phyloP scores from a whole-genome alignment of 2,329 filamentous ascomycete genomes.

The Thielaviopsis punctulata region DNA sequence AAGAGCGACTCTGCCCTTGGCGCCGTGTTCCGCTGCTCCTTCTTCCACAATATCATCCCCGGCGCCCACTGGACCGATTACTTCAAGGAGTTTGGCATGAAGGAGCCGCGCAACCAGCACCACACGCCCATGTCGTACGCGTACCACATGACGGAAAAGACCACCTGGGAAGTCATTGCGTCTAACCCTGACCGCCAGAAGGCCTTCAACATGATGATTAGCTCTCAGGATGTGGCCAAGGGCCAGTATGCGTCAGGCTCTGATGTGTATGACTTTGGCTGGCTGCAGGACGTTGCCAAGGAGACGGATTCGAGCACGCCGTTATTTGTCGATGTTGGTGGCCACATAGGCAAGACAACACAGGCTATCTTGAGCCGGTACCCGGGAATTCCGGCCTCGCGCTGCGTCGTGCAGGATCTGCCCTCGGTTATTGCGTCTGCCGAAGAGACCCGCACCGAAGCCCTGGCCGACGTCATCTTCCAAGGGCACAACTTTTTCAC shows the following conservation, averaged over 20 bases:
- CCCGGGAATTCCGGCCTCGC: constrained; percentile 15
- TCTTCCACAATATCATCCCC: constrained; percentile 8
- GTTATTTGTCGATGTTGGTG: constrained; percentile 21
- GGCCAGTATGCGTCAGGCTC: constrained; percentile 12
- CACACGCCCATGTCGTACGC: constrained; percentile 18
- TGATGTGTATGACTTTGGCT: neutral
- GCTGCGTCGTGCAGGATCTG: constrained; percentile 20
- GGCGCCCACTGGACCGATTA: constrained; percentile 11
- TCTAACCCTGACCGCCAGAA: constrained; percentile 15
- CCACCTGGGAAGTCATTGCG: constrained; percentile 19
- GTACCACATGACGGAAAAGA: constrained; percentile 17
- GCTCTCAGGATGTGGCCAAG: neutral
- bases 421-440: constrained; percentile 18
- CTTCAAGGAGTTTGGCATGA: constrained; percentile 16
- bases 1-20: constrained; percentile 4
- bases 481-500: constrained; percentile 18
- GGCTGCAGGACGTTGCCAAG: constrained; percentile 10
- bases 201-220: constrained; percentile 18
- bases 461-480: constrained; percentile 13
- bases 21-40: constrained; percentile 8
- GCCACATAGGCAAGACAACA: constrained; percentile 18
- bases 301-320: constrained; percentile 7
- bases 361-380: constrained; percentile 16
- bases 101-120: constrained; percentile 17
- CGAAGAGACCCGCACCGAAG: constrained; percentile 10